Evolutionary conservation across 2,329 filamentous ascomycete genomes (phyloP).

Genomic region (Fusarium sp.): DNA sequence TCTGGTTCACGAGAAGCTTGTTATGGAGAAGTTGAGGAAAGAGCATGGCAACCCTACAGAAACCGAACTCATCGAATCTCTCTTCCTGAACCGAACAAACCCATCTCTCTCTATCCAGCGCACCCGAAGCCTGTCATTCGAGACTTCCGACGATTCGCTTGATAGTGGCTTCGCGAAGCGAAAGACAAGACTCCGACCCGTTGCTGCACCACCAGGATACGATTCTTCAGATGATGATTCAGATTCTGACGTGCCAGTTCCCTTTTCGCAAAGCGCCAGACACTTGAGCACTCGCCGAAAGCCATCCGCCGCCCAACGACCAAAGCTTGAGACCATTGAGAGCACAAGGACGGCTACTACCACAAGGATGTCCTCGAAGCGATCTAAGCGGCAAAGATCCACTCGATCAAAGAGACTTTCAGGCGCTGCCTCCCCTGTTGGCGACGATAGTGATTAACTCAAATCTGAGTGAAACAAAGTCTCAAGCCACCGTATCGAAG

Average conservation of each 20-base stretch:
- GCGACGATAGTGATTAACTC: conserved; percentile 52
- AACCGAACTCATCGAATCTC: conserved; percentile 58
- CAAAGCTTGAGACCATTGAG: conserved; percentile 60
- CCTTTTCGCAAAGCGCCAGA: conserved; percentile 43
- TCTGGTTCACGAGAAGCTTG: conserved; percentile 58
- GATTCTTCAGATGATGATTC: conserved; percentile 53
- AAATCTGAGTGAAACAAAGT: conserved; percentile 22
- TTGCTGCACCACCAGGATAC: conserved; percentile 47
- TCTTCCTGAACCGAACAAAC: conserved; percentile 52
- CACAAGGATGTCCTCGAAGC: conserved; percentile 47
- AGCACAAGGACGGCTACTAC: conserved; percentile 54
- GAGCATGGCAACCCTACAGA: conserved; percentile 55
- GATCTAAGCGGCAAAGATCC: conserved; percentile 48
- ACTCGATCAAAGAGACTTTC: conserved; percentile 48
- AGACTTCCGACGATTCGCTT: conserved; percentile 51
- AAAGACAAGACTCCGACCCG: conserved; percentile 45
- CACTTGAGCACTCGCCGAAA: conserved; percentile 41
- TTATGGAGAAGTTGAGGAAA: conserved; percentile 60
- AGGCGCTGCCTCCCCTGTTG: conserved; percentile 53
- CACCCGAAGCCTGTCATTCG: conserved; percentile 55
- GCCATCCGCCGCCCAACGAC: conserved; percentile 53
- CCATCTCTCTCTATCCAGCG: conserved; percentile 50
- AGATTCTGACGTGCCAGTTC: conserved; percentile 43
- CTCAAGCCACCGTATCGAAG: conserved; percentile 21
- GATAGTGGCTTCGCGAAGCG: conserved; percentile 48